Evolutionary conservation across 495 filamentous ascomycete genomes (phyloP).

Genomic region (Penicillium manginii): DNA sequence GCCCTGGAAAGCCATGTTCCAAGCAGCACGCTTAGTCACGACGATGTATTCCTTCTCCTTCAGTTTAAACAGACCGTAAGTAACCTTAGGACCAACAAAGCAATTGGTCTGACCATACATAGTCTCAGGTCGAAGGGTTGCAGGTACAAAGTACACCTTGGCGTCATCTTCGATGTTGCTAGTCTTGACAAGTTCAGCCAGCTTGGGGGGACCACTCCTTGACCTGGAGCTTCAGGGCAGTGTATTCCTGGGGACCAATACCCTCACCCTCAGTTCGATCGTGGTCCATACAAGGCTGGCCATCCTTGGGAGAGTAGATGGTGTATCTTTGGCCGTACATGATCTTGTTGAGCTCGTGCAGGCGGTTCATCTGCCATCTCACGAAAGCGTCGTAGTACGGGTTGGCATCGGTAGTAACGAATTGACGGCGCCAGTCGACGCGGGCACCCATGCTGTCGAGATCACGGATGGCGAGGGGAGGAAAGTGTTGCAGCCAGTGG

Average conservation of each 20-base stretch:
- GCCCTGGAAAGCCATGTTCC: slow-evolving; percentile 96
- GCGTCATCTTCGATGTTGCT: slow-evolving; percentile 78
- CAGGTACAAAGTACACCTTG: slow-evolving; percentile 86
- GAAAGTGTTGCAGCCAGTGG: slow-evolving; percentile 89
- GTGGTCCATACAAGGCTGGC: slow-evolving; percentile 97
- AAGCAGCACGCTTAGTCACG: slow-evolving; percentile 81
- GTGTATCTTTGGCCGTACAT: slow-evolving; percentile 94
- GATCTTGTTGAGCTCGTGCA: slow-evolving; percentile 89
- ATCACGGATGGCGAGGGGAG: slow-evolving; percentile 78
- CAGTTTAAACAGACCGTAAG: slow-evolving; percentile 88
- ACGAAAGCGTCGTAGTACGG: slow-evolving; percentile 97
- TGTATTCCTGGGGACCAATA: slow-evolving; percentile 88
- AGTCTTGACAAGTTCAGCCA: slow-evolving; percentile 65
- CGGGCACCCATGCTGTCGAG: slow-evolving; percentile 81
- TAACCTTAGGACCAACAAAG: slow-evolving; percentile 89
- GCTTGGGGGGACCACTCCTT: slow-evolving; percentile 81
- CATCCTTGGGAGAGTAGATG: slow-evolving; percentile 94
- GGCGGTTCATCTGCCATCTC: slow-evolving; percentile 94
- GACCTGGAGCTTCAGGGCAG: slow-evolving; percentile 85
- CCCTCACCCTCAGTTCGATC: slow-evolving; percentile 92
- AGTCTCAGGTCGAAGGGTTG: slow-evolving; percentile 92
- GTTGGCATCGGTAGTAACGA: slow-evolving; percentile 96
- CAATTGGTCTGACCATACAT: slow-evolving; percentile 98
- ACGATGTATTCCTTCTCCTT: slow-evolving; percentile 84
- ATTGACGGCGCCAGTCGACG: slow-evolving; percentile 89